phyloP scores from a whole-genome alignment of 345 rosid genomes.

The Salix arbutifolia region DNA sequence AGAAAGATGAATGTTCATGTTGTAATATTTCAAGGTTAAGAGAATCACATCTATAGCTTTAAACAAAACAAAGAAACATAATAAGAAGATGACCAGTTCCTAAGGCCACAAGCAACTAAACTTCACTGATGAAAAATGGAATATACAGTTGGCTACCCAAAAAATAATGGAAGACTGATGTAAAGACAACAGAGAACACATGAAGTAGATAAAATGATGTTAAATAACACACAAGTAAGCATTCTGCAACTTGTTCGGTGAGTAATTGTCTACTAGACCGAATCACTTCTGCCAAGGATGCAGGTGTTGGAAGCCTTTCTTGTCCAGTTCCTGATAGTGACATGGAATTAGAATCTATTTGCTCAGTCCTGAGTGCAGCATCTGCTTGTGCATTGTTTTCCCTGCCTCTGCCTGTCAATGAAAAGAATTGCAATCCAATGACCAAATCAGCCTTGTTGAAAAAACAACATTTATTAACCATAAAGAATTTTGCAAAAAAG shows the following conservation, averaged over 20 bases:
- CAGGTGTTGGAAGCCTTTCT: slow-evolving; percentile 67
- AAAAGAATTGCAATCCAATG: slow-evolving; percentile 11
- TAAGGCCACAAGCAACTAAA: background rate
- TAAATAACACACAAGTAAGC: slow-evolving; percentile 42
- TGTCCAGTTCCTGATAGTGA: slow-evolving; percentile 27
- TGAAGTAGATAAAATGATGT: slow-evolving; percentile 3
- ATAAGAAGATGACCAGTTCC: background rate
- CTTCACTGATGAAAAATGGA: background rate
- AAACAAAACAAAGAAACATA: background rate
- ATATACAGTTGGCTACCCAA: background rate
- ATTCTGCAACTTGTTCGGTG: slow-evolving; percentile 52
- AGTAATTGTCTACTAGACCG: slow-evolving; percentile 55
- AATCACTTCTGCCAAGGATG: slow-evolving; percentile 60
- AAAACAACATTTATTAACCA: background rate
- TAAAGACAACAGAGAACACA: background rate
- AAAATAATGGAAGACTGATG: background rate
- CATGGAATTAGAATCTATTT: slow-evolving; percentile 31
- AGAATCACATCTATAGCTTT: background rate
- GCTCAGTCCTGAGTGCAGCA: slow-evolving; percentile 22
- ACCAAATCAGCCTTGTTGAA: slow-evolving; percentile 8
- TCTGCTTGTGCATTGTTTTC: slow-evolving; percentile 34
- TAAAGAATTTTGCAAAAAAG: background rate
- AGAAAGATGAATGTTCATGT: background rate
- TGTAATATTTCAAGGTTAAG: background rate
- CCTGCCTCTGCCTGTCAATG: slow-evolving; percentile 38